Percentiles rank a stretch among this genome's conserved stretches.
Conservation (phyloP, 345 rosid genomes). For the Rhodamnia argentea region DNA sequence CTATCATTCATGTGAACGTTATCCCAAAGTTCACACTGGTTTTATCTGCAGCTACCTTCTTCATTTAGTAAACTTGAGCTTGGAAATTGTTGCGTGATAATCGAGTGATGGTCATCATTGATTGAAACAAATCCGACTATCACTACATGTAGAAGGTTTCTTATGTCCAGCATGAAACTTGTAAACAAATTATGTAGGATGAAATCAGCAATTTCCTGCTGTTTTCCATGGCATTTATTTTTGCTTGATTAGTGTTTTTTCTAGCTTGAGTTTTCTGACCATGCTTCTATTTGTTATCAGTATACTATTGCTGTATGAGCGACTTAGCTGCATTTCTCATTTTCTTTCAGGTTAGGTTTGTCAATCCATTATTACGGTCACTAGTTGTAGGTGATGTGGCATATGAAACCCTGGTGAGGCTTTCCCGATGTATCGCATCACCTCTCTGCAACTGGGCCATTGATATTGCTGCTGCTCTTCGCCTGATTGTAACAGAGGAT, state of each 20-base stretch:
- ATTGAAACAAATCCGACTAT: neutral
- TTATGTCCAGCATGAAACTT: neutral
- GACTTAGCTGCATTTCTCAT: neutral
- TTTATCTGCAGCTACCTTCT: neutral
- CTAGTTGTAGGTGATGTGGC: constrained; percentile 72
- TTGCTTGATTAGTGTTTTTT: neutral
- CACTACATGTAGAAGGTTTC: neutral
- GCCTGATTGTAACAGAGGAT: constrained; percentile 55
- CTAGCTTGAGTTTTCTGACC: neutral
- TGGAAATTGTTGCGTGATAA: neutral
- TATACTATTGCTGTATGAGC: neutral
- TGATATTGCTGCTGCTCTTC: constrained; percentile 90
- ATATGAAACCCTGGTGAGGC: constrained; percentile 75
- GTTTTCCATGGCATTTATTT: neutral
- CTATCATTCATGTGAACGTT: neutral
- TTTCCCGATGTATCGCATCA: constrained; percentile 63
- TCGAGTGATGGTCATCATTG: neutral
- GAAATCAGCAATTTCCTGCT: neutral
- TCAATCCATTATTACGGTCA: constrained; percentile 77
- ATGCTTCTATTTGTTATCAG: neutral
- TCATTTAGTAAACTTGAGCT: neutral
- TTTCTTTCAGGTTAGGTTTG: constrained; percentile 55
- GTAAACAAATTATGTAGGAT: neutral
- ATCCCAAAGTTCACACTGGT: neutral
- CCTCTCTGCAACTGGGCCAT: constrained; percentile 93